Evolutionary conservation across 768 basidiomycete genomes (phyloP).

Genomic region (Mycena alexandri): DNA sequence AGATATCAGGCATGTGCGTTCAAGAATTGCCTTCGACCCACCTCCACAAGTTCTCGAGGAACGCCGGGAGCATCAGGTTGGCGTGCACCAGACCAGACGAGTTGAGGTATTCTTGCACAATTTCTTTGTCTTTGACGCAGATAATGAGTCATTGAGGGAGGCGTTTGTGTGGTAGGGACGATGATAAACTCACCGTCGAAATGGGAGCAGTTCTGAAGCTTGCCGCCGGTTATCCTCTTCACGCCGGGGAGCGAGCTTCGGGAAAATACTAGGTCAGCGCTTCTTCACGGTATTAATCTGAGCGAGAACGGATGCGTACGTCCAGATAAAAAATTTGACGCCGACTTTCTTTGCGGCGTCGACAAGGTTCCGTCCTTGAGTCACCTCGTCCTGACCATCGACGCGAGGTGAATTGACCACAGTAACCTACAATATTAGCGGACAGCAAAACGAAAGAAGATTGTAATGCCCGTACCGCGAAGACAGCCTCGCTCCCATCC

Average conservation of each 20-base stretch:
- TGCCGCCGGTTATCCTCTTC: neutral
- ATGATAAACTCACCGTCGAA: no score
- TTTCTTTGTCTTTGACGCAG: slow-evolving; percentile 6
- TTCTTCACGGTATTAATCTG: neutral
- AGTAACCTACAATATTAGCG: no score
- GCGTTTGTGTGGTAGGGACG: no score
- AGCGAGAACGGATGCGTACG: neutral
- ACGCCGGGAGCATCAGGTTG: neutral
- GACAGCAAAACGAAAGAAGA: no score
- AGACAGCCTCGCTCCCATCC: slow-evolving; percentile 9
- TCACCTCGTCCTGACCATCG: neutral
- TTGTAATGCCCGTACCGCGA: neutral
- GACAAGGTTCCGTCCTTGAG: neutral
- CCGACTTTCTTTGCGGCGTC: neutral
- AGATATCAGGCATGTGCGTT: no score
- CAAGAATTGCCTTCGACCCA: no score
- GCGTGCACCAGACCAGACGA: neutral
- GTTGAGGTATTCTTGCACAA: neutral
- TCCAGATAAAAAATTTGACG: slow-evolving; percentile 11
- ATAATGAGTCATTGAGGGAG: no score
- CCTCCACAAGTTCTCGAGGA: slow-evolving; percentile 1
- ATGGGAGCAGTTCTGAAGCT: no score
- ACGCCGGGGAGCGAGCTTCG: neutral
- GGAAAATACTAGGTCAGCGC: neutral
- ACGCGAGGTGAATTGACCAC: neutral